Conservation (phyloP, 768 basidiomycete genomes). For the Boletus patriciae region DNA sequence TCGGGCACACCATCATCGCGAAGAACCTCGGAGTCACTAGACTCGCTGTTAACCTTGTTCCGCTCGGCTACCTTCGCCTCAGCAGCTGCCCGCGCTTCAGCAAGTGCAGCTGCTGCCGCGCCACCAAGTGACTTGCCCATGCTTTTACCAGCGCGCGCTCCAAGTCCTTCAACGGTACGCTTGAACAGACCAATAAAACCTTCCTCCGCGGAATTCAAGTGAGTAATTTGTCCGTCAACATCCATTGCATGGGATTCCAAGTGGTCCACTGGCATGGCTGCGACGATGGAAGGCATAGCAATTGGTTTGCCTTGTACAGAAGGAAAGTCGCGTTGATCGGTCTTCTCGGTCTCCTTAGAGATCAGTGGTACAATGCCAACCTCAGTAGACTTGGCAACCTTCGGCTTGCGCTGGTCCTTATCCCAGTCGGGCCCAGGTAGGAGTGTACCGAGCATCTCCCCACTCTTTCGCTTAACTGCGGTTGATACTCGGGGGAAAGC, state of each 20-base stretch:
- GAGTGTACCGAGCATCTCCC: constrained; percentile 39
- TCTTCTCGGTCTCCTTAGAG: constrained; percentile 10
- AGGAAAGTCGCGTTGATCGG: background rate
- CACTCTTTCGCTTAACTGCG: constrained; percentile 66
- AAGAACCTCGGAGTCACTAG: constrained; percentile 27
- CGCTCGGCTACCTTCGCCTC: constrained; percentile 70
- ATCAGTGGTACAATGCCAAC: constrained; percentile 33
- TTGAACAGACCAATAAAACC: constrained; percentile 68
- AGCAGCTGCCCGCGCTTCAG: constrained; percentile 63
- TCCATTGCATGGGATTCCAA: constrained; percentile 30
- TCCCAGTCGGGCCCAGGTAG: constrained; percentile 24
- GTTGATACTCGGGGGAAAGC: constrained; percentile 20
- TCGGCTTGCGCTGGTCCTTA: constrained; percentile 46
- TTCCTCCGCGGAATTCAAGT: constrained; percentile 25
- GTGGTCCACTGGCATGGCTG: background rate
- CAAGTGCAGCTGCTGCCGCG: constrained; percentile 53
- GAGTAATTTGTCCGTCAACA: constrained; percentile 12
- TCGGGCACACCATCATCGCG: constrained; percentile 13
- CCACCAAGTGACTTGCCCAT: constrained; percentile 62
- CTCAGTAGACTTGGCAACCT: constrained; percentile 48
- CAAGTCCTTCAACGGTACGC: constrained; percentile 68
- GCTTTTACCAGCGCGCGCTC: constrained; percentile 56
- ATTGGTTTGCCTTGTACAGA: constrained; percentile 2
- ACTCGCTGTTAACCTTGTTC: constrained; percentile 46
- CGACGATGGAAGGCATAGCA: background rate